These are phyloP conservation scores for Calcarisporium arbuscula DNA, from an alignment of 2,329 filamentous ascomycete genomes.

Conservation along the genomic window DNA sequence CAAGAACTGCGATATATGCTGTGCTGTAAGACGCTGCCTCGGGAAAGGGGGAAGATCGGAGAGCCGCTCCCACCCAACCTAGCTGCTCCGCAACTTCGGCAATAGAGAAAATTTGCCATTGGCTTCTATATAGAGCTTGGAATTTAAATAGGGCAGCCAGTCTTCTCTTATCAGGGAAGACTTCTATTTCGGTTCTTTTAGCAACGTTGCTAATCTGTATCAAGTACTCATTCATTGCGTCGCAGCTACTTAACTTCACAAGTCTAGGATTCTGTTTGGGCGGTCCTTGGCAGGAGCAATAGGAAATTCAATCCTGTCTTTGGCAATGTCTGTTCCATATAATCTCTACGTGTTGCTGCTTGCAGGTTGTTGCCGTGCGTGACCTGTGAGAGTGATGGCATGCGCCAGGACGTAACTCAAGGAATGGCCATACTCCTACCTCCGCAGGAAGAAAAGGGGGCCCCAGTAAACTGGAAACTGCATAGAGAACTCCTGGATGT, in stretches of 20 bases:
- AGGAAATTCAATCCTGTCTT: not conserved
- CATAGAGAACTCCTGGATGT: too few species aligned
- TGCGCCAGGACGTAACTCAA: not conserved
- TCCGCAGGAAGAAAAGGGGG: not conserved
- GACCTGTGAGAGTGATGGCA: not conserved
- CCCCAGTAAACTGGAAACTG: not conserved
- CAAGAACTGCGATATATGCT: too few species aligned
- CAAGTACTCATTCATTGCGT: too few species aligned
- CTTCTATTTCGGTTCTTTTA: too few species aligned
- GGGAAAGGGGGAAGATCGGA: not conserved
- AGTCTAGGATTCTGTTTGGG: too few species aligned
- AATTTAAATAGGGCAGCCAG: not conserved
- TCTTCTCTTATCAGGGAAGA: not conserved
- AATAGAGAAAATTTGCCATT: not conserved
- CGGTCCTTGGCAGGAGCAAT: not conserved
- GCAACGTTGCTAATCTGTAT: too few species aligned
- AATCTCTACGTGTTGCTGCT: not conserved
- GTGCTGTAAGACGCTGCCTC: too few species aligned
- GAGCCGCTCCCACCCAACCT: not conserved
- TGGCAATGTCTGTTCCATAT: not conserved
- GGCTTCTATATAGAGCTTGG: not conserved
- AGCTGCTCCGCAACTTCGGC: not conserved
- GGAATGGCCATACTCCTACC: not conserved
- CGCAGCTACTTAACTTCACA: too few species aligned
- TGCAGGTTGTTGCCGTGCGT: slow-evolving; percentile 1